phyloP scores from a whole-genome alignment of 2,329 filamentous ascomycete genomes.

The Monilinia polystroma region DNA sequence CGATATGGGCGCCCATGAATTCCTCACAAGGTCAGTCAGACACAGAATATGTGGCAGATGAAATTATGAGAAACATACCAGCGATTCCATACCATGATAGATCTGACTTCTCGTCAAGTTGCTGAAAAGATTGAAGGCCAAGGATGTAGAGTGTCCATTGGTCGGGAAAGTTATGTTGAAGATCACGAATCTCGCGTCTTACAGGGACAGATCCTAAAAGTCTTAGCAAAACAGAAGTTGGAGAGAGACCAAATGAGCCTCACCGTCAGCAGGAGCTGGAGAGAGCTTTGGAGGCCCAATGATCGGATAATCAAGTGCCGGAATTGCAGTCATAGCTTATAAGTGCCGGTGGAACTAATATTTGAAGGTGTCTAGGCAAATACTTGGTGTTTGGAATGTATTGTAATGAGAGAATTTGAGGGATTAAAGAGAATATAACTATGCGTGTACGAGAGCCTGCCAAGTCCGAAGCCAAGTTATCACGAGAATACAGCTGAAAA shows the following conservation, averaged over 20 bases:
- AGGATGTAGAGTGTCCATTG: slow-evolving; percentile 77
- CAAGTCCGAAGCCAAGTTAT: slow-evolving; percentile 3
- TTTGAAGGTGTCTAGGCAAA: not conserved
- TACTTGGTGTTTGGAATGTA: not conserved
- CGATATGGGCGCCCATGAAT: slow-evolving; percentile 75
- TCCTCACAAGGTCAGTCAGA: slow-evolving; percentile 43
- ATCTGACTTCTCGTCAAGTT: slow-evolving; percentile 62
- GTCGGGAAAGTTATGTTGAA: slow-evolving; percentile 58
- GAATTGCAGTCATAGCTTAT: slow-evolving; percentile 19
- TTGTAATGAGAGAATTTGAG: slow-evolving; percentile 21
- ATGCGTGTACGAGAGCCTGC: not conserved
- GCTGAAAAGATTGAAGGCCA: slow-evolving; percentile 66
- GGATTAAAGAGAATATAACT: slow-evolving; percentile 1
- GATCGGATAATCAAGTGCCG: slow-evolving; percentile 31
- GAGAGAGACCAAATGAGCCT: not conserved
- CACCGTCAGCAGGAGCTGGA: slow-evolving; percentile 30
- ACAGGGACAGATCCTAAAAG: slow-evolving; percentile 38
- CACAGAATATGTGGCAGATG: slow-evolving; percentile 39
- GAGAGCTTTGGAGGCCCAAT: slow-evolving; percentile 28
- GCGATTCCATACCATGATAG: slow-evolving; percentile 78
- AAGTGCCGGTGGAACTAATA: not conserved
- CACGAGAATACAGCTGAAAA: slow-evolving; percentile 16
- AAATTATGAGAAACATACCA: slow-evolving; percentile 47
- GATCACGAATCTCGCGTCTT: slow-evolving; percentile 66
- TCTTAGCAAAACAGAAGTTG: slow-evolving; percentile 10